phyloP scores from a whole-genome alignment of 371 early-diverging fungal species.

The Blastocladiella emersonii region DNA sequence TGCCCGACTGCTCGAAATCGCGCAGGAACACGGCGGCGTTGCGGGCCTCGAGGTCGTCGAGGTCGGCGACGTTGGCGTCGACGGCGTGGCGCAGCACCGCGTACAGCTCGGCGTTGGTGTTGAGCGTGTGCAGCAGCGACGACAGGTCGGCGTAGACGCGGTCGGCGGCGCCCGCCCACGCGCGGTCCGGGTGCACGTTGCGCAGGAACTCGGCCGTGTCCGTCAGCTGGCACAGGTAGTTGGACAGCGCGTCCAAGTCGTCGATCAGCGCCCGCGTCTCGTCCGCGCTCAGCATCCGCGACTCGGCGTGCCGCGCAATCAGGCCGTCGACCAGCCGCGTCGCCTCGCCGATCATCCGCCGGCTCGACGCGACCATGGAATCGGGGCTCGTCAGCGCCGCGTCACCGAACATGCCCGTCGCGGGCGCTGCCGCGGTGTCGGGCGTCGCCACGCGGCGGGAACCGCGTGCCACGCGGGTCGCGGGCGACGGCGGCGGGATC shows the following conservation, averaged over 20 bases:
- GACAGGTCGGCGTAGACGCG: slow-evolving; percentile 56
- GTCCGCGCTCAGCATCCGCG: background rate
- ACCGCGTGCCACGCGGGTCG: too few species aligned
- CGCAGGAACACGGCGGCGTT: slow-evolving; percentile 68
- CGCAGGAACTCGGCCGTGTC: slow-evolving; percentile 87
- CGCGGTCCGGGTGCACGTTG: slow-evolving; percentile 67
- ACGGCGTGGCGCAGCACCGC: slow-evolving; percentile 26
- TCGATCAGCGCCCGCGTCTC: background rate
- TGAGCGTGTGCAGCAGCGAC: slow-evolving; percentile 78
- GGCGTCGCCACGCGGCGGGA: too few species aligned
- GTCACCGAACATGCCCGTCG: slow-evolving; percentile 16
- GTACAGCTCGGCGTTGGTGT: slow-evolving; percentile 76
- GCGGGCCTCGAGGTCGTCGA: slow-evolving; percentile 43
- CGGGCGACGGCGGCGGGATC: too few species aligned
- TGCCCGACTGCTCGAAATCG: slow-evolving; percentile 91
- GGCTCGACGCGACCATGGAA: slow-evolving; percentile 12
- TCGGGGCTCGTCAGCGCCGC: slow-evolving; percentile 10
- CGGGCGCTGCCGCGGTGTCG: too few species aligned
- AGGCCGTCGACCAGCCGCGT: slow-evolving; percentile 4
- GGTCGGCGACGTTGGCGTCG: background rate
- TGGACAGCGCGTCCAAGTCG: slow-evolving; percentile 68
- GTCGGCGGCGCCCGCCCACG: slow-evolving; percentile 60
- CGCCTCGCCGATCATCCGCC: background rate
- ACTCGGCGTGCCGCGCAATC: slow-evolving; percentile 11
- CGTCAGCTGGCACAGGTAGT: slow-evolving; percentile 75